Base-by-base conservation (phyloP, 176 grass and related monocot species). In the Zizania latifolia region DNA sequence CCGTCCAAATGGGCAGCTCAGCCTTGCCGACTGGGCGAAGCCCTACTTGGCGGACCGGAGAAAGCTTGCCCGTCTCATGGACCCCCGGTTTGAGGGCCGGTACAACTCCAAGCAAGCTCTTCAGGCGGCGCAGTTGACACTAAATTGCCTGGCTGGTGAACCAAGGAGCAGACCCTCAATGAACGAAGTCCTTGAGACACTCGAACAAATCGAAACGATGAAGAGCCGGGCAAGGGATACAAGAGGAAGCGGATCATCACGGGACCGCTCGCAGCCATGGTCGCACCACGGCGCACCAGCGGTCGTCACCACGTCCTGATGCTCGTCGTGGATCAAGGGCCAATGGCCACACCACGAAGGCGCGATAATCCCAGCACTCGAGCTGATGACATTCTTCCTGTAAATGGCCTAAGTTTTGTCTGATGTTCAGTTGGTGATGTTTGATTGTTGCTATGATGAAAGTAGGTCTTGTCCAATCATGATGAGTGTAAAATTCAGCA, bases 161-260 rank as follows among this genome's bases (percentile, higher is more conserved):
- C 93, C 88, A 1, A 90, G 85, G 65, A 93, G 76, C 21, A 81
- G 93, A 21, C 93, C 90, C 0, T 86, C 90, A 1, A 97, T 93
- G 93, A 97, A 97, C 65, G 87, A 93, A 65, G 93, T 97, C 29
- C 71, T 97, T 1, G 93, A 72, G 76, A 89, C 56, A 4, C 86
- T 97, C 0, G 85, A 90, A 50, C 46, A 61, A 8, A 89, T 93
- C 1, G 73, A 89, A 46, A 36, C 73, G 6, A 77, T 93, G 56
- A 93, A 89, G 70, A 78, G 35, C 62, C 71, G 58, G 9, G 76
- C 93, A 2, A 85, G 77, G 64, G 84, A 85, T 8, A 16, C 76
- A 1, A 75, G 54, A 30, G 82, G 87, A 30, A 66, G 70, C 6
- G 76, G 68, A 2, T 30, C 77, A 0, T 24, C 81, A 3, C 39